Conservation (phyloP, 176 grass and related monocot species). For the Miscanthus lutarioriparius region DNA sequence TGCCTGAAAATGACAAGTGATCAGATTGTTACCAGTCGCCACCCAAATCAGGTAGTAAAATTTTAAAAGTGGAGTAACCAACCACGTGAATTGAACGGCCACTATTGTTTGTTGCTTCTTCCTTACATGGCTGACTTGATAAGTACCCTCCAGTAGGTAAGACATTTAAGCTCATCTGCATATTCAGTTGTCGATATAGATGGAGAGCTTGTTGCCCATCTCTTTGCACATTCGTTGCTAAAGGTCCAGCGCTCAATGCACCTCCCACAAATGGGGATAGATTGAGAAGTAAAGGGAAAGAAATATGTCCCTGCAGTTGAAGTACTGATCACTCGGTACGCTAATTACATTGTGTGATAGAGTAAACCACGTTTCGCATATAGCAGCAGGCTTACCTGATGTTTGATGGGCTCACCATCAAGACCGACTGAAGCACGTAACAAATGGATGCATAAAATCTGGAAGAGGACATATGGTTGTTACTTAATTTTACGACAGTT, state of each 20-base stretch:
- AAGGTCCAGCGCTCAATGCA: slow-evolving; percentile 32
- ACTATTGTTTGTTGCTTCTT: not conserved
- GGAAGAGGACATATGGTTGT: slow-evolving; percentile 37
- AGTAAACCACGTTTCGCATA: slow-evolving; percentile 2
- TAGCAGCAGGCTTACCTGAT: slow-evolving; percentile 40
- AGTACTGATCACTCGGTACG: slow-evolving; percentile 13
- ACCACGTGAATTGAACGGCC: not conserved
- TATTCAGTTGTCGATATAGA: slow-evolving; percentile 41
- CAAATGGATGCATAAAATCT: slow-evolving; percentile 94
- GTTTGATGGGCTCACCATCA: slow-evolving; percentile 69
- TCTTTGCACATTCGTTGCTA: slow-evolving; percentile 25
- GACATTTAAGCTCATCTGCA: slow-evolving; percentile 47
- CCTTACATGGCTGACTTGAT: slow-evolving; percentile 17
- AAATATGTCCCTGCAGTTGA: slow-evolving; percentile 69
- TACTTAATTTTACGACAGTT: slow-evolving; percentile 27
- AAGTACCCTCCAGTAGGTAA: slow-evolving; percentile 30
- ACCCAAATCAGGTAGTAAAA: not conserved
- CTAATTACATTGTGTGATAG: slow-evolving; percentile 13
- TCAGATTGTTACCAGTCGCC: not conserved
- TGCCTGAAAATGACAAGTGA: slow-evolving; percentile 1
- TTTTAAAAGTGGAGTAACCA: slow-evolving; percentile 19
- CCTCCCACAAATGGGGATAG: slow-evolving; percentile 59
- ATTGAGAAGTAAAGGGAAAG: slow-evolving; percentile 86
- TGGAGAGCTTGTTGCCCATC: slow-evolving; percentile 29
- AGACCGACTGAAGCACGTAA: slow-evolving; percentile 71